Conservation (phyloP, 2,329 filamentous ascomycete genomes). For the Fusarium humuli region DNA sequence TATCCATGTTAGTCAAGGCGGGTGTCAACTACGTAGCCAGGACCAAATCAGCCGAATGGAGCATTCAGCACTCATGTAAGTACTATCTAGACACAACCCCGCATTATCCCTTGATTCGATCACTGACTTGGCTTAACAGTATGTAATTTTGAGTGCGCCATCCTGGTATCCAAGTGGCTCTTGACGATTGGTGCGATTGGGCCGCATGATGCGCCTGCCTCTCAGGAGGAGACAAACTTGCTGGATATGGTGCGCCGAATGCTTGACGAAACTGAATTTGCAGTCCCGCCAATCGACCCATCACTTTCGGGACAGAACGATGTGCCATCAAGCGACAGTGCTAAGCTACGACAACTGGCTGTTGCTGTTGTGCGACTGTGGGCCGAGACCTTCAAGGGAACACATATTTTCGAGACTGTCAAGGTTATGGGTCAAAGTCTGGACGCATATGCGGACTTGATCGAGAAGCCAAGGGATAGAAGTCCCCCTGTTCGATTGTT, state of each 20-base stretch:
- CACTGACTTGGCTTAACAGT: constrained; percentile 52
- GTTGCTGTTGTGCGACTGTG: constrained; percentile 69
- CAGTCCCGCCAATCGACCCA: constrained; percentile 66
- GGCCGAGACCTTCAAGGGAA: constrained; percentile 72
- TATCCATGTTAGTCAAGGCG: constrained; percentile 74
- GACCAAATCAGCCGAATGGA: constrained; percentile 71
- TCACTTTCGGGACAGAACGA: constrained; percentile 62
- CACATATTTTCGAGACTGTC: constrained; percentile 70
- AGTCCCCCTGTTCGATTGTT: constrained; percentile 48
- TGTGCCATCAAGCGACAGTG: constrained; percentile 59
- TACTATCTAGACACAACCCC: constrained; percentile 22
- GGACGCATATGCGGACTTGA: constrained; percentile 67
- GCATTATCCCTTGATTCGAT: neutral
- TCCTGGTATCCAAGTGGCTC: constrained; percentile 71
- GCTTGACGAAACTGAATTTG: constrained; percentile 72
- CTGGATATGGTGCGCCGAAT: constrained; percentile 68
- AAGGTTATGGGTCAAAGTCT: constrained; percentile 68
- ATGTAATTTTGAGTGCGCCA: constrained; percentile 71
- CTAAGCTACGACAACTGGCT: constrained; percentile 66
- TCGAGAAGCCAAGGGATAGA: constrained; percentile 66
- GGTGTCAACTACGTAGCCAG: constrained; percentile 72
- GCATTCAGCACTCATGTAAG: constrained; percentile 71
- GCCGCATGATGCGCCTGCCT: constrained; percentile 61
- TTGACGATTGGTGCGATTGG: constrained; percentile 66
- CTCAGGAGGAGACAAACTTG: constrained; percentile 65